Evolutionary conservation across 169 alveolate species (phyloP).

Genomic region (Cryptosporidium tyzzeri): DNA sequence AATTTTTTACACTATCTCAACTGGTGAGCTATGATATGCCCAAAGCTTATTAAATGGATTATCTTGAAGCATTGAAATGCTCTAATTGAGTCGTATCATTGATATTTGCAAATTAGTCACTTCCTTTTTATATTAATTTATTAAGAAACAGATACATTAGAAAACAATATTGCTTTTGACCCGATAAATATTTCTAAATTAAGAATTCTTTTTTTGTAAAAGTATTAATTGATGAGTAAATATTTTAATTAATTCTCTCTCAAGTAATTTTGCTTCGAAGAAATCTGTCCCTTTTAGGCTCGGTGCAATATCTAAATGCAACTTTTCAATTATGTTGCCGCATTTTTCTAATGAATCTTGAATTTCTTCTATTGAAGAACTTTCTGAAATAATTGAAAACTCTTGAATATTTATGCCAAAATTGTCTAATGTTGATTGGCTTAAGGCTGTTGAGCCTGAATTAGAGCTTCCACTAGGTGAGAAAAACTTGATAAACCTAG

Average conservation of each 20-base stretch:
- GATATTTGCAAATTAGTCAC: too few relatives aligned
- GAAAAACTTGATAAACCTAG: not conserved
- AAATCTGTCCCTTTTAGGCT: not conserved
- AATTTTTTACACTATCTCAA: too few relatives aligned
- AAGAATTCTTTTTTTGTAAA: not conserved
- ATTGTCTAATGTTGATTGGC: too few relatives aligned
- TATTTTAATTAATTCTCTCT: not conserved
- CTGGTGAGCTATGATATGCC: too few relatives aligned
- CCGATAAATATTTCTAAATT: too few relatives aligned
- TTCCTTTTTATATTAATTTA: too few relatives aligned
- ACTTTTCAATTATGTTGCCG: not conserved
- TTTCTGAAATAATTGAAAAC: not conserved
- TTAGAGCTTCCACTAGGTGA: not conserved
- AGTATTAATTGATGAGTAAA: not conserved
- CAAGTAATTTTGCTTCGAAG: not conserved
- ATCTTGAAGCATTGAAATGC: too few relatives aligned
- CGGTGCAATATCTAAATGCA: conserved; percentile 20
- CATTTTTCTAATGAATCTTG: not conserved
- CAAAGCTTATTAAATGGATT: too few relatives aligned
- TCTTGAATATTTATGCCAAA: too few relatives aligned
- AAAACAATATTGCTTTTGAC: too few relatives aligned
- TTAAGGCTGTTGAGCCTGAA: not conserved
- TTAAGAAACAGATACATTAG: too few relatives aligned
- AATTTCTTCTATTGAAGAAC: not conserved
- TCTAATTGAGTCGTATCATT: too few relatives aligned